These are phyloP conservation scores for Sclerotinia subarctica DNA, from an alignment of 2,329 filamentous ascomycete genomes.

Conservation along the genomic window DNA sequence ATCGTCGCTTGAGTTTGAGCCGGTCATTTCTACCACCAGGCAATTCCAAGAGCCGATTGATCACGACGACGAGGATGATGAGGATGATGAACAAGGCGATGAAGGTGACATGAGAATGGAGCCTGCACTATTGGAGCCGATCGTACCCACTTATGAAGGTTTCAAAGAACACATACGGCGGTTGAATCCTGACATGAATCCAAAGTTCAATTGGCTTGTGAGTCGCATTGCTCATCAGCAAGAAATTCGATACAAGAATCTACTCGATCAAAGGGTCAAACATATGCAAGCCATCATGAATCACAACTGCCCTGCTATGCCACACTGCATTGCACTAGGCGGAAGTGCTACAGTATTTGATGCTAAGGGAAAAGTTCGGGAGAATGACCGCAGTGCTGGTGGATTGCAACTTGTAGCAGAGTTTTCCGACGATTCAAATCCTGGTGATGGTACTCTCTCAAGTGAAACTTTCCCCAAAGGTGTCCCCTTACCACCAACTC, in stretches of 20 bases:
- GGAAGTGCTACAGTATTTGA: slow-evolving; percentile 63
- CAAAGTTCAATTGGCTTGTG: slow-evolving; percentile 60
- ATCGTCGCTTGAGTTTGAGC: slow-evolving; percentile 36
- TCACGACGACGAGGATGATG: slow-evolving; percentile 52
- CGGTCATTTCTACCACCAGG: slow-evolving; percentile 24
- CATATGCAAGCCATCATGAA: slow-evolving; percentile 61
- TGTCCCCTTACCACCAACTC: slow-evolving; percentile 77
- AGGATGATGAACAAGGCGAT: slow-evolving; percentile 61
- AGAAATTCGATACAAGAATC: slow-evolving; percentile 70
- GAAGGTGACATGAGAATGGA: slow-evolving; percentile 62
- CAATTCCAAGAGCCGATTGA: slow-evolving; percentile 35
- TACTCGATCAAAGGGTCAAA: slow-evolving; percentile 67
- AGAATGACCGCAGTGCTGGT: slow-evolving; percentile 54
- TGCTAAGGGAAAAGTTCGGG: slow-evolving; percentile 56
- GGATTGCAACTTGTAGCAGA: slow-evolving; percentile 55
- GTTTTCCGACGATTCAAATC: slow-evolving; percentile 63
- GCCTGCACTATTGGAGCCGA: slow-evolving; percentile 59
- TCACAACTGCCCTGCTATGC: slow-evolving; percentile 56
- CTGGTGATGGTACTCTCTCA: slow-evolving; percentile 65
- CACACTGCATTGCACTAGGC: slow-evolving; percentile 63
- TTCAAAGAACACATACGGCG: slow-evolving; percentile 72
- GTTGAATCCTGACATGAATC: slow-evolving; percentile 70
- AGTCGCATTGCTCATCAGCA: slow-evolving; percentile 83
- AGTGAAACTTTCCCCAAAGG: slow-evolving; percentile 74
- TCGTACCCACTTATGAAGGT: slow-evolving; percentile 69